A percentile compares a stretch with the other conserved stretches of the same genome.
Conservation (phyloP, 805 yeast species). For the Saccharomycopsis sp. region DNA sequence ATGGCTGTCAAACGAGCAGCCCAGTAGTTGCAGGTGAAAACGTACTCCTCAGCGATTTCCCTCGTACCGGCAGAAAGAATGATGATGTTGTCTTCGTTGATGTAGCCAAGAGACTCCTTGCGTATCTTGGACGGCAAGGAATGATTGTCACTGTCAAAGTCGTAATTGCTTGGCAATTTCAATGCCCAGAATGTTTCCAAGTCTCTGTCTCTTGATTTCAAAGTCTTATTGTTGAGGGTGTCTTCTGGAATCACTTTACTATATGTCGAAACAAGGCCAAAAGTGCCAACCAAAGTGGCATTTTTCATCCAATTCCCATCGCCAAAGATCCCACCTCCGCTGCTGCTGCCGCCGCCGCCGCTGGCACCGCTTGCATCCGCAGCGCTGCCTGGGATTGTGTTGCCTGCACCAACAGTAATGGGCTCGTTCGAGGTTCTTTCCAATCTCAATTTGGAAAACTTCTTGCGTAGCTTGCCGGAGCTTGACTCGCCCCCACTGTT, state of each 20-base stretch:
- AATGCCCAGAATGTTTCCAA: slow-evolving; percentile 42
- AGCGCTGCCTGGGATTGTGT: slow-evolving; percentile 12
- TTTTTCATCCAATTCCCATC: slow-evolving; percentile 65
- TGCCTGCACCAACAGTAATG: slow-evolving; percentile 24
- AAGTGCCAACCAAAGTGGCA: slow-evolving; percentile 48
- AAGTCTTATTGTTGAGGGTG: slow-evolving; percentile 24
- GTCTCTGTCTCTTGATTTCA: slow-evolving; percentile 30
- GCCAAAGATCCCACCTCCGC: slow-evolving; percentile 32
- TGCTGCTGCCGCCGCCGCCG: too few relatives aligned
- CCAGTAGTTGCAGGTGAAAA: slow-evolving; percentile 83
- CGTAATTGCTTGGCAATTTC: slow-evolving; percentile 38
- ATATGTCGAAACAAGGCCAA: slow-evolving; percentile 43
- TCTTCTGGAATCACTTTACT: slow-evolving; percentile 37
- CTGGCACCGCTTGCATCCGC: too few relatives aligned
- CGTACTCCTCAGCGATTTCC: slow-evolving; percentile 60
- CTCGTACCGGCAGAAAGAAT: slow-evolving; percentile 58
- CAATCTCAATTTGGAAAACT: slow-evolving; percentile 17
- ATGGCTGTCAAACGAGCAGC: slow-evolving; percentile 76
- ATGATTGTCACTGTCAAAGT: slow-evolving; percentile 24
- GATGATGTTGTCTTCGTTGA: slow-evolving; percentile 31
- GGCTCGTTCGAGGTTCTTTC: slow-evolving; percentile 14
- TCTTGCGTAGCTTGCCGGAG: slow-evolving; percentile 15
- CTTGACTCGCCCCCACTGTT: neutral
- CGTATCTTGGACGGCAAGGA: slow-evolving; percentile 10
- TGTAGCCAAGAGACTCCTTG: slow-evolving; percentile 15